Evolutionary conservation across 1,284 basidiomycete species (phyloP).

Genomic region (Irpex lacteus): DNA sequence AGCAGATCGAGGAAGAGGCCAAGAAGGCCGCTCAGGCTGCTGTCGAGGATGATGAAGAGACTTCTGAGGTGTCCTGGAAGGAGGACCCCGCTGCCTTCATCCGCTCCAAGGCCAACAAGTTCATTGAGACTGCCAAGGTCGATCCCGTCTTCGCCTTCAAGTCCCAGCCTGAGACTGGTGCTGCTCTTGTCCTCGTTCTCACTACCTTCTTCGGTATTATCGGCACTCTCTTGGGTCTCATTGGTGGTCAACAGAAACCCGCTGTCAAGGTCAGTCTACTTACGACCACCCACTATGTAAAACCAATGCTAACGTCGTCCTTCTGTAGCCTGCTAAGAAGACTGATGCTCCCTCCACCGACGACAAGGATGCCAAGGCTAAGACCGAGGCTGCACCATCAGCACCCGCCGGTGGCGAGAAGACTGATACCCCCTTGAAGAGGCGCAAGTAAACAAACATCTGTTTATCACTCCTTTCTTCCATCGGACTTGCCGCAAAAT

Average conservation of each 20-base stretch:
- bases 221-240: conserved; percentile 73
- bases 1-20: conserved; percentile 58
- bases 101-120: conserved; percentile 70
- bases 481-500: conserved; percentile 1
- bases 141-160: conserved; percentile 79
- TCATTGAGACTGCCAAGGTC: conserved; percentile 69
- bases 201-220: conserved; percentile 84
- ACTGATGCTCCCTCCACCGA: conserved; percentile 61
- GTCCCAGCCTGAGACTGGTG: conserved; percentile 82
- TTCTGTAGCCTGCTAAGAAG: conserved; percentile 65
- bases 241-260: conserved; percentile 70
- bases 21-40: conserved; percentile 39
- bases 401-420: conserved; percentile 70
- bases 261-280: conserved; percentile 50
- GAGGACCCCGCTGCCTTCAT: conserved; percentile 77
- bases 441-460: conserved; percentile 41
- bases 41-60: conserved; percentile 50
- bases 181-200: conserved; percentile 66
- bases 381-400: conserved; percentile 59
- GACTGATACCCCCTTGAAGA: conserved; percentile 55
- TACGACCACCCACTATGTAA: background rate
- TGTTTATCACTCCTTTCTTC: conserved; percentile 12
- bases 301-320: conserved; percentile 7
- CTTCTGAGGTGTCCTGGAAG: conserved; percentile 49
- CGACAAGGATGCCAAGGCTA: conserved; percentile 48